Base-by-base conservation (phyloP, 495 filamentous ascomycete species). In the Talaromyces nanjingensis region DNA sequence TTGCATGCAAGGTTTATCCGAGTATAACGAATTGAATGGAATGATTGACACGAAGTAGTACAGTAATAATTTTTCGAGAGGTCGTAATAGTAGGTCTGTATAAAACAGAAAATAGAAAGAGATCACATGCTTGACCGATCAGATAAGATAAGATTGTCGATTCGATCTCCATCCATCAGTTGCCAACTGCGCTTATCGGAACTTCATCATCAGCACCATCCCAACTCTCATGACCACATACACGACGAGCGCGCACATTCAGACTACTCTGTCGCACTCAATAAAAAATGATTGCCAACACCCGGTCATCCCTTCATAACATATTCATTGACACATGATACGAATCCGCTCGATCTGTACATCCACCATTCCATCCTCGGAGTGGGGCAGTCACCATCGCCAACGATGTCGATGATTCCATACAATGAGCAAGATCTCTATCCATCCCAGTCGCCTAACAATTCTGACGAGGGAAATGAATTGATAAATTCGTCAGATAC, bases 371-470 rank as follows among this genome's bases (percentile, higher is more conserved):
- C 45, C 45, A 49, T 49, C 45, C 45, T 49, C 45, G 18, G 45
- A 9, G 45, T 49, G 45, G 45, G 45, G 45, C 45, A 24, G 25
- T 31, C 53, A 56, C 29, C 53, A 3, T 56, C 49, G 1, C 22
- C 49, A 29, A 56, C 8, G n/a, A 56, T 56, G 53, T 56, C 53
- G 22, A 56, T 56, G 53, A 56, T n/a, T 56, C 53, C 53, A 29
- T 56, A 56, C 27, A 56, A 56, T 16, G 53, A 56, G 22, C 53
- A 24, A 25, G 53, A 27, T 29, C 53, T 27, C 12, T 16, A 56
- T 56, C 20, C 53, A 25, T 14, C 53, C 22, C 27, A 25, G 53
- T 22, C 52, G 3, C 6, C 52, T 16, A 11, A 29, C 9, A 56
- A n/a, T 31, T 2, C 53, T 29, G 27, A 11, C 24, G 53, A 7